Conservation (phyloP, 768 basidiomycete genomes). For the Leccinum sublutescens region DNA sequence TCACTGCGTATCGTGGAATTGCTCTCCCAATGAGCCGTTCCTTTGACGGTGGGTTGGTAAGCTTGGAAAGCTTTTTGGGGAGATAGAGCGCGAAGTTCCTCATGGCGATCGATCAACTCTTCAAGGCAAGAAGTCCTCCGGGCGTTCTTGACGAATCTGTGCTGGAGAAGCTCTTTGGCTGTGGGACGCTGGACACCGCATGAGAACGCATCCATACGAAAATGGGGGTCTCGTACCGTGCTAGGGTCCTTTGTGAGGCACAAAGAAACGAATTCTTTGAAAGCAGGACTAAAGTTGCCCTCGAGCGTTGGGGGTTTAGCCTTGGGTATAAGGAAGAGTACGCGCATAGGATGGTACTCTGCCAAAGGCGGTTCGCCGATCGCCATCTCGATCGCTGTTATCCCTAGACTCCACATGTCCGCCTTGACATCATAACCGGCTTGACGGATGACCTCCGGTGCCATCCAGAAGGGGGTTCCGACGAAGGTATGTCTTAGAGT, state of each 20-base stretch:
- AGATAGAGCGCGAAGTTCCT: constrained; percentile 67
- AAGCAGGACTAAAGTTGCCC: constrained; percentile 76
- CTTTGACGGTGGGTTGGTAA: constrained; percentile 57
- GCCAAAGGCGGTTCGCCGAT: constrained; percentile 95
- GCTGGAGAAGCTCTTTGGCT: constrained; percentile 89
- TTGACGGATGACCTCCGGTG: constrained; percentile 96
- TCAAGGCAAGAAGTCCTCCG: constrained; percentile 79
- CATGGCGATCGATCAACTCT: constrained; percentile 85
- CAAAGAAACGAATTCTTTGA: constrained; percentile 89
- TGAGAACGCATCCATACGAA: constrained; percentile 8
- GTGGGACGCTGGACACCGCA: constrained; percentile 68
- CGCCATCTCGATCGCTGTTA: constrained; percentile 98
- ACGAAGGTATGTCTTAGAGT: constrained; percentile 97
- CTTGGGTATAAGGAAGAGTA: constrained; percentile 96
- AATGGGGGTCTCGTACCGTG: constrained; percentile 46
- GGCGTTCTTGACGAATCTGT: constrained; percentile 87
- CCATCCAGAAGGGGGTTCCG: constrained; percentile 98
- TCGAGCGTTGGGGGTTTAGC: constrained; percentile 91
- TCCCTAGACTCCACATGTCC: constrained; percentile 97
- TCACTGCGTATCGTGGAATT: constrained; percentile 82
- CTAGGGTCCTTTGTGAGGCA: constrained; percentile 93
- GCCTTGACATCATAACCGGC: constrained; percentile 95
- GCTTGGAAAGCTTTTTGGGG: constrained; percentile 54
- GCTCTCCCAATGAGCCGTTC: constrained; percentile 63
- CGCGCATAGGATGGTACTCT: constrained; percentile 98